phyloP scores from a whole-genome alignment of 148 eudicot species.

The Rhododendron vialii region DNA sequence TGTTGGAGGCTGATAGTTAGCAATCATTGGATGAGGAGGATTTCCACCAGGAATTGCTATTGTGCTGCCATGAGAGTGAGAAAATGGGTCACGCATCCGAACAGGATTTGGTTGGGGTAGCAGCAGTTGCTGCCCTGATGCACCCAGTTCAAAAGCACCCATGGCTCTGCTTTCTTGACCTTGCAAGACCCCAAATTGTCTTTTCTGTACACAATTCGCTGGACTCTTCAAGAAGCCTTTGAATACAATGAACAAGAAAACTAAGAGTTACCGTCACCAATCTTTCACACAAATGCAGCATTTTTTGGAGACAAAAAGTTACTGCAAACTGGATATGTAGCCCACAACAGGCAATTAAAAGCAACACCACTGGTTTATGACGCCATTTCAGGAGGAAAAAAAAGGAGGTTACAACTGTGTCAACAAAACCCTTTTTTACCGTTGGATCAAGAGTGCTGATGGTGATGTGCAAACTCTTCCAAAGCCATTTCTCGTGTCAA shows the following conservation, averaged over 20 bases:
- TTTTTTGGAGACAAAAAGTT: neutral
- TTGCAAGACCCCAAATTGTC: slow-evolving; percentile 13
- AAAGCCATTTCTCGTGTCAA: neutral
- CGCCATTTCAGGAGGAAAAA: neutral
- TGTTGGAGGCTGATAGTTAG: neutral
- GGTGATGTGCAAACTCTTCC: neutral
- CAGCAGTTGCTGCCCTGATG: neutral
- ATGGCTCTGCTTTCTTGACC: slow-evolving; percentile 10
- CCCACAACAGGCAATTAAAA: neutral
- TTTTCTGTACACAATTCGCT: neutral
- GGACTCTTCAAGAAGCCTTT: slow-evolving; percentile 6
- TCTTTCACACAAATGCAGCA: neutral
- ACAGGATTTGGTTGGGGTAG: slow-evolving; percentile 9
- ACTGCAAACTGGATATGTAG: neutral
- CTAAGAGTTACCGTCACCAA: neutral
- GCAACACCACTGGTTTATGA: neutral
- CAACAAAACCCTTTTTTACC: neutral
- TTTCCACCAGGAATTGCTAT: slow-evolving; percentile 6
- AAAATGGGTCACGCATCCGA: neutral
- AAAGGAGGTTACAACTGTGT: neutral
- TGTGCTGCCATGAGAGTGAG: neutral
- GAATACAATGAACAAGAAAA: neutral
- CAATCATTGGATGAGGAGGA: neutral
- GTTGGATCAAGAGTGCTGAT: neutral
- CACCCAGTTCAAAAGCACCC: neutral